phyloP scores from a whole-genome alignment of 169 alveolate genomes.

The Plasmodium cynomolgi region DNA sequence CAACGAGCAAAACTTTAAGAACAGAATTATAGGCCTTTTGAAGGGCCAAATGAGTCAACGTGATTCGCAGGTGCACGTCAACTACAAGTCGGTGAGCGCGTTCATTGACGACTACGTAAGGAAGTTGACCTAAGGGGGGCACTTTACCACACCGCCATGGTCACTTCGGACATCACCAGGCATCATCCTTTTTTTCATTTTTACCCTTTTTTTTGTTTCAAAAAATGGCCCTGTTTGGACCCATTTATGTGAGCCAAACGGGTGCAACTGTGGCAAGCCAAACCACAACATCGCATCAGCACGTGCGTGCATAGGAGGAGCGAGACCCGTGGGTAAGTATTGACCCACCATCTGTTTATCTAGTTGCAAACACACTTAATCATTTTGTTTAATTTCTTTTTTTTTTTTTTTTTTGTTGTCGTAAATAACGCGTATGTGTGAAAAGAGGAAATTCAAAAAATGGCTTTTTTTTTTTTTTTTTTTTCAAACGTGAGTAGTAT shows the following conservation, averaged over 20 bases:
- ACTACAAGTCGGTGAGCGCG: constrained; percentile 34
- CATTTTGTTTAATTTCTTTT: not conserved
- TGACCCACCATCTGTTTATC: not conserved
- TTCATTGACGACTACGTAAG: constrained; percentile 37
- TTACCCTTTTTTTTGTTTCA: not conserved
- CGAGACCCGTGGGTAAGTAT: not conserved
- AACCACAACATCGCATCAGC: not conserved
- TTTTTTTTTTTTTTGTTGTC: not conserved
- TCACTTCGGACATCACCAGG: not conserved
- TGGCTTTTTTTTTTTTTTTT: not conserved
- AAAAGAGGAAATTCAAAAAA: not conserved
- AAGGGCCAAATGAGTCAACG: constrained; percentile 18
- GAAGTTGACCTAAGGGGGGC: not conserved
- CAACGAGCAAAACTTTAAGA: constrained; percentile 67
- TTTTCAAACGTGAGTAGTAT: not conserved
- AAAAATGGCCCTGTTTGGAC: not conserved
- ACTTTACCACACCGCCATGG: not conserved
- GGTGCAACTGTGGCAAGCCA: not conserved
- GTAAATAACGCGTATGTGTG: not conserved
- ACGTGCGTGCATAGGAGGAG: not conserved
- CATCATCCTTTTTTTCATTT: not conserved
- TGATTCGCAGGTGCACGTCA: not conserved
- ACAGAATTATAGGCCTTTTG: constrained; percentile 64
- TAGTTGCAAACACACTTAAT: not conserved
- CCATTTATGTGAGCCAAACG: not conserved